Percentiles rank a stretch among this genome's conserved stretches.
Evolutionary conservation across 371 early-diverging fungal species (phyloP).

Genomic region (Blakeslea trispora): DNA sequence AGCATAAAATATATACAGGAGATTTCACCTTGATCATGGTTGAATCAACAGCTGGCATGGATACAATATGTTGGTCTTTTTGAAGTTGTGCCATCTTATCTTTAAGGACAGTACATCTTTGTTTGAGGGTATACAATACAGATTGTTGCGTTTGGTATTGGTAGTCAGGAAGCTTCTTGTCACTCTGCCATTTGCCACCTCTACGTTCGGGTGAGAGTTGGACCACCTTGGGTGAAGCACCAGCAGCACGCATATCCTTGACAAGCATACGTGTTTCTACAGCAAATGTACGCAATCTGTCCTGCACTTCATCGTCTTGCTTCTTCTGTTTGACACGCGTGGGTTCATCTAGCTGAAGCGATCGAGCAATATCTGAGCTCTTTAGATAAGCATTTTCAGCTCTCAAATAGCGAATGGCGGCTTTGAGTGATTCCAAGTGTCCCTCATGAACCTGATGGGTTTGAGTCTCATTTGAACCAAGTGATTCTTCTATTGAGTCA

Average conservation of each 20-base stretch:
- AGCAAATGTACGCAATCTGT: conserved; percentile 35
- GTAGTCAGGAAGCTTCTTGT: conserved; percentile 61
- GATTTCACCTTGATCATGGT: not conserved
- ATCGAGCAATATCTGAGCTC: conserved; percentile 51
- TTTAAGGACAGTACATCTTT: conserved; percentile 58
- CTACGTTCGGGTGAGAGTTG: conserved; percentile 21
- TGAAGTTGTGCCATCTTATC: conserved; percentile 39
- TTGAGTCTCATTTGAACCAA: conserved; percentile 7
- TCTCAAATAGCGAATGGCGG: conserved; percentile 75
- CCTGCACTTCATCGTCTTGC: conserved; percentile 21
- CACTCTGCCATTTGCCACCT: conserved; percentile 61
- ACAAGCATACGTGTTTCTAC: conserved; percentile 34
- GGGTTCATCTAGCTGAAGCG: conserved; percentile 27
- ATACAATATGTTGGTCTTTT: conserved; percentile 12
- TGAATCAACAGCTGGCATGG: not conserved
- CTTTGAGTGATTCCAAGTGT: conserved; percentile 67
- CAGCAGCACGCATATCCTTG: conserved; percentile 49
- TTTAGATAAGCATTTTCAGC: conserved; percentile 83
- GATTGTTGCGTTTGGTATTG: conserved; percentile 76
- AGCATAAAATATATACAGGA: conserved; percentile 5
- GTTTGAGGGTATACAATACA: conserved; percentile 61
- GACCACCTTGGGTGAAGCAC: conserved; percentile 57
- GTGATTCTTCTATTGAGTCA: conserved; percentile 20
- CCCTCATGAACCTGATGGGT: conserved; percentile 15
- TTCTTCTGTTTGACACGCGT: not conserved